These are phyloP conservation scores for Pyrrhoderma lamaoense DNA, from an alignment of 1,284 basidiomycete genomes.

Conservation along the genomic window DNA sequence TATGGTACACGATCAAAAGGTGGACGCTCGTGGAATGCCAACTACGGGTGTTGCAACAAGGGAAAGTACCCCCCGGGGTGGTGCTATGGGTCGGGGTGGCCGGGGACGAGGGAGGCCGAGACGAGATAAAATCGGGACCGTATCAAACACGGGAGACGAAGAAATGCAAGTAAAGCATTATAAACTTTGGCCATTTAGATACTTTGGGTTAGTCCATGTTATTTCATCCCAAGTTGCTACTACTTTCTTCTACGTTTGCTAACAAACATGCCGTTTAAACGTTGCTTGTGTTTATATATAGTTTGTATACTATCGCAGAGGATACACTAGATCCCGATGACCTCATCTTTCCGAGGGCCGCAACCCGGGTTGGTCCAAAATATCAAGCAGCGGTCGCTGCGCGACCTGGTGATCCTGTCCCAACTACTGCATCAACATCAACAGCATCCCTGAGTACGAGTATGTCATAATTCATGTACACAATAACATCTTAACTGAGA, in stretches of 20 bases:
- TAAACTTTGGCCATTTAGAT: slow-evolving; percentile 93
- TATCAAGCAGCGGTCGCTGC: slow-evolving; percentile 70
- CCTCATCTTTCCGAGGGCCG: slow-evolving; percentile 87
- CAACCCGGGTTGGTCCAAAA: slow-evolving; percentile 81
- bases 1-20: slow-evolving; percentile 79
- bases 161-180: slow-evolving; percentile 73
- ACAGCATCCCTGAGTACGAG: neutral
- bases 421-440: neutral
- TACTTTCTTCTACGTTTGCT: neutral
- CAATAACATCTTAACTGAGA: too few species aligned
- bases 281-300: slow-evolving; percentile 25
- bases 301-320: slow-evolving; percentile 84
- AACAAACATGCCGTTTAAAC: slow-evolving; percentile 13
- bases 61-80: slow-evolving; percentile 9
- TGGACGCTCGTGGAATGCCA: slow-evolving; percentile 37
- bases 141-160: slow-evolving; percentile 65
- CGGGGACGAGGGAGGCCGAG: slow-evolving; percentile 63
- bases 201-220: slow-evolving; percentile 72
- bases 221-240: slow-evolving; percentile 12
- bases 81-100: neutral
- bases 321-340: slow-evolving; percentile 94
- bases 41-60: neutral
- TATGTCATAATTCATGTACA: too few species aligned
- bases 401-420: slow-evolving; percentile 32
- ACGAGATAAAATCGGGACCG: slow-evolving; percentile 44